phyloP scores from a whole-genome alignment of 192 early-diverging fungal species.

The Umbelopsis sp. region DNA sequence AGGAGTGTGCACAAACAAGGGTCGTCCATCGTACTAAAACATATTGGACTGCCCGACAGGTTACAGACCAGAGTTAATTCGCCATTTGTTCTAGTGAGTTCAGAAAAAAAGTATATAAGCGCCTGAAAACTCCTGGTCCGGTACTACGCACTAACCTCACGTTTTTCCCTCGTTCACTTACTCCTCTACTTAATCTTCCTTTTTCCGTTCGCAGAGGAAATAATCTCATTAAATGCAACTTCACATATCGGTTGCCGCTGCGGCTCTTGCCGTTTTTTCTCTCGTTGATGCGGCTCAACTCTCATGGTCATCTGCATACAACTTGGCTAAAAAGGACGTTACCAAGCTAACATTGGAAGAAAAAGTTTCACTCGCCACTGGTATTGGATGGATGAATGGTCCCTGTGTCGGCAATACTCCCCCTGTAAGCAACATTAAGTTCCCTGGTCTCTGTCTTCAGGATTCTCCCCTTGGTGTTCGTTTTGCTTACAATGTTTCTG shows the following conservation, averaged over 20 bases:
- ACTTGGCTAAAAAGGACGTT: conserved; percentile 30
- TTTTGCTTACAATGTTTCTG: conserved; percentile 42
- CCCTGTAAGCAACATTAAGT: conserved; percentile 39
- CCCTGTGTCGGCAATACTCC: conserved; percentile 56
- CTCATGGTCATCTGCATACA: conserved; percentile 30
- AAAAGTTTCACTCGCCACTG: conserved; percentile 51
- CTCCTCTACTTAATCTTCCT: not conserved
- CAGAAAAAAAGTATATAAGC: not conserved
- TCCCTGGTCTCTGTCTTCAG: conserved; percentile 58
- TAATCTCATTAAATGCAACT: not conserved
- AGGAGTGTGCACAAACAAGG: not conserved
- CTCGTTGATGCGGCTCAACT: conserved; percentile 13
- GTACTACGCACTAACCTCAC: not conserved
- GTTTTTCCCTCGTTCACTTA: not conserved
- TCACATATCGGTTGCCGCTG: conserved; percentile 9
- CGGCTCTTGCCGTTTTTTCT: not conserved
- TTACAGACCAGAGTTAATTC: not conserved
- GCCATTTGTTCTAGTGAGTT: not conserved
- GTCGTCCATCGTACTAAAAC: not conserved
- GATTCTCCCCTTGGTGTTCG: conserved; percentile 53
- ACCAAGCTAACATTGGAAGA: conserved; percentile 40
- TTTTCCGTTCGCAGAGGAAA: not conserved
- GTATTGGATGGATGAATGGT: conserved; percentile 38
- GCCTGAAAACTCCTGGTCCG: not conserved
- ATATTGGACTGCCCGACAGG: not conserved